Base-by-base conservation (phyloP, 495 filamentous ascomycete species). In the Opeltia flavorubescens region DNA sequence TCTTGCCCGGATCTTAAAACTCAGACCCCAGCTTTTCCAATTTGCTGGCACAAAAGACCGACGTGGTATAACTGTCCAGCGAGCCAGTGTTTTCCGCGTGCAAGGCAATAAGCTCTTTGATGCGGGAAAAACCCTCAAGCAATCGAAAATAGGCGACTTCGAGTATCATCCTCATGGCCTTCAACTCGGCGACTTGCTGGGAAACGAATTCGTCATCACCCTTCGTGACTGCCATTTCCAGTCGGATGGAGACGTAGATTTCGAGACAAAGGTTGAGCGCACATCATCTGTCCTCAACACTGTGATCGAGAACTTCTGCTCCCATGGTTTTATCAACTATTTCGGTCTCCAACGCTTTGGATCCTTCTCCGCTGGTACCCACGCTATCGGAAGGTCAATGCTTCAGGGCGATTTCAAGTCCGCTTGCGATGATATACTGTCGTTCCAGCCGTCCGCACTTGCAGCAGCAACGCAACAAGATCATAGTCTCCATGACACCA, bases 1-100 rank as follows among this genome's bases (percentile, higher is more conserved):
- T 48, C 66, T 96, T 6, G 77, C 78, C 0, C 76, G 78, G 38
- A 68, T 76, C 15, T 56, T 94, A 27, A 79, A 80, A 51, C 68
- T 83, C 54, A 78, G 78, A 42, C 63, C 77, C 2, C 79, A 79
- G 50, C 66, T 65, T 45, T 88, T 95, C 55, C 72, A 83, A 30
- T 91, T 89, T 56, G 88, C 89, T 5, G 91, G 91, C 6, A 96
- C 89, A 43, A 98, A 98, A 64, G 91, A 98, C 59, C 76, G 84
- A 18, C 80, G 91, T 29, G 91, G 82, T 43, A 86, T 83, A 12
- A 95, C 93, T 0, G 77, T 81, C 12, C 93, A 96, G 61, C 75
- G 87, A 43, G 81, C 88, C 31, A 84, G 84, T 50, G 78, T 83
- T 12, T 73, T 70, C 47, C 75, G 79, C 8, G 70, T 85, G 34